Evolutionary conservation across 768 basidiomycete genomes (phyloP).

Genomic region (Lenzites betulinus): DNA sequence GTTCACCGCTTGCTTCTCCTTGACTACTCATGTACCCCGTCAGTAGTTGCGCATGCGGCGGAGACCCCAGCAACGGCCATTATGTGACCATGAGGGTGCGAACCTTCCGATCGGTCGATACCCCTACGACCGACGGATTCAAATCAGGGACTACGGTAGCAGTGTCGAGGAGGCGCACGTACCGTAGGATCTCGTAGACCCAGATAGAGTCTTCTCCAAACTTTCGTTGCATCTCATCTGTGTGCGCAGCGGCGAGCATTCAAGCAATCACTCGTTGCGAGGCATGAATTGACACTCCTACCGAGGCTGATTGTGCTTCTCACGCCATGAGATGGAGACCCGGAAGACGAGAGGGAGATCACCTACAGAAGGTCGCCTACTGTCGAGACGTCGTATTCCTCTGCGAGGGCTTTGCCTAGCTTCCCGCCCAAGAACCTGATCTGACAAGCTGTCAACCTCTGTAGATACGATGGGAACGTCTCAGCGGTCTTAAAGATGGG

Average conservation of each 20-base stretch:
- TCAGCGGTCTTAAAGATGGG: no score
- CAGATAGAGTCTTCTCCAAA: constrained; percentile 85
- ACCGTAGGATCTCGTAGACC: constrained; percentile 92
- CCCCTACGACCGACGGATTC: constrained; percentile 48
- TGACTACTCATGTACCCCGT: constrained; percentile 53
- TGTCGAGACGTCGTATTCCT: constrained; percentile 85
- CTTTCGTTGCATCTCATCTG: constrained; percentile 78
- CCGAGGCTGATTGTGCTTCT: constrained; percentile 63
- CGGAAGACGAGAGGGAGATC: neutral
- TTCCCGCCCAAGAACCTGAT: constrained; percentile 96
- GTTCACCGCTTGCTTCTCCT: constrained; percentile 73
- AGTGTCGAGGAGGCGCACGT: constrained; percentile 23
- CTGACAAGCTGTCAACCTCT: constrained; percentile 40
- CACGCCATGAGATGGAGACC: neutral
- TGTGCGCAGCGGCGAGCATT: neutral
- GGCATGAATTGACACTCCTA: constrained; percentile 25
- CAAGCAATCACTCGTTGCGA: neutral
- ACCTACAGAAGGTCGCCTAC: constrained; percentile 89
- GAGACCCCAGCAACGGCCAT: neutral
- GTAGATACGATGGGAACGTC: neutral
- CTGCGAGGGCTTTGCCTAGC: constrained; percentile 82
- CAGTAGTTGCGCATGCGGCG: neutral
- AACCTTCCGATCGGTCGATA: constrained; percentile 88
- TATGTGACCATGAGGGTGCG: constrained; percentile 8
- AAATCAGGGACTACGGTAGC: neutral